Base-by-base conservation (phyloP, 2,329 filamentous ascomycete genomes). In the Apiospora sp. region DNA sequence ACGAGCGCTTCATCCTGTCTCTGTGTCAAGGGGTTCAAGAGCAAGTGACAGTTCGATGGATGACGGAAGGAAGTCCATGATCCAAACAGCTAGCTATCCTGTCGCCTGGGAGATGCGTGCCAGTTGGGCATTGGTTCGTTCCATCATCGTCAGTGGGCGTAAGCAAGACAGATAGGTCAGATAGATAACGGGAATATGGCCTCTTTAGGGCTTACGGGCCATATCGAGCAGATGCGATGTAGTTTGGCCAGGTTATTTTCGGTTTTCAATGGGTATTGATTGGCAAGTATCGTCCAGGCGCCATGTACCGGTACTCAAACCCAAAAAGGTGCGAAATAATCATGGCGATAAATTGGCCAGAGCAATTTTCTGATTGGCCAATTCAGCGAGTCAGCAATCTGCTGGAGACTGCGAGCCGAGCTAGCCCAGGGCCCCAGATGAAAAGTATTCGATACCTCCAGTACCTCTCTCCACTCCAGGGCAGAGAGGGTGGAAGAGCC, bases 291-390 rank as follows among this genome's bases (percentile, higher is more conserved):
- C 3, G 3, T 12, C 19, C 34, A n/a, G 19, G 34, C 12, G 34
- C 34, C 4, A 64, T 41, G 58, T 64, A 64, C 30, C 58, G 58
- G 58, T 64, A 64, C 58, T 14, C 30, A 3, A 13, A 12, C 34
- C 5, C 58, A 14, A 41, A 64, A 14, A 49, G 3, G 16, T 8
- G 19, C 34, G 1, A 34, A 34, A 37, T 61, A 22, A 19, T 41
- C 37, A 41, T n/a, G 13, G 43, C 67, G 67, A 48, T 68, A 68
- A 68, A 68, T 46, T 68, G 19, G 19, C 19, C 58, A n/a, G 67
- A 22, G 7, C 19, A 48, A 68, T 68, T 46, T 68, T 68, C 41
- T 68, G 41, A 68, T 68, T 68, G 67, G 67, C 13, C 13, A 2
- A 48, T 19, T 2, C 14, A 43, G 7, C 67, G 43, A 68, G 67